Conservation (phyloP, 805 yeast genomes). For the Candida tibetensis region DNA sequence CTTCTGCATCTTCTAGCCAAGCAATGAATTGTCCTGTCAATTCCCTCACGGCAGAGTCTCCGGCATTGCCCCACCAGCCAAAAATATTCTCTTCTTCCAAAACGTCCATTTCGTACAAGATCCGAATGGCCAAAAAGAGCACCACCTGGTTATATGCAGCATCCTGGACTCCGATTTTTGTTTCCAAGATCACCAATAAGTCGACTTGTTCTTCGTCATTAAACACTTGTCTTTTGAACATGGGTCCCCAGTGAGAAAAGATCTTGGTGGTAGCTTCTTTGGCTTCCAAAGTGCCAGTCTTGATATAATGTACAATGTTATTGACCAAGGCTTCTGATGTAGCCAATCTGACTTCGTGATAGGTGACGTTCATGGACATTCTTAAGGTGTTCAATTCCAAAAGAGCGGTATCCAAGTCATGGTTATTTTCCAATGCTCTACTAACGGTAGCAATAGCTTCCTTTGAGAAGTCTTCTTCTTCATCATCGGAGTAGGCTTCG, state of each 20-base stretch:
- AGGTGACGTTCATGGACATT: slow-evolving; percentile 96
- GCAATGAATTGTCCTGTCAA: slow-evolving; percentile 73
- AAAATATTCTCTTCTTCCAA: slow-evolving; percentile 77
- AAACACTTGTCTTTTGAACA: slow-evolving; percentile 83
- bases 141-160: slow-evolving; percentile 47
- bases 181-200: slow-evolving; percentile 53
- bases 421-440: slow-evolving; percentile 89
- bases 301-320: slow-evolving; percentile 69
- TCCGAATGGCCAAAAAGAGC: slow-evolving; percentile 50
- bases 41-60: slow-evolving; percentile 45
- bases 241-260: slow-evolving; percentile 75
- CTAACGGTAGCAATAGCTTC: slow-evolving; percentile 95
- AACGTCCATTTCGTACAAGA: slow-evolving; percentile 78
- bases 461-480: slow-evolving; percentile 68
- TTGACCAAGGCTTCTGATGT: slow-evolving; percentile 69
- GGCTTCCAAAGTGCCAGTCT: slow-evolving; percentile 72
- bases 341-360: slow-evolving; percentile 86
- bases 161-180: slow-evolving; percentile 33
- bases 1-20: slow-evolving; percentile 82
- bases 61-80: slow-evolving; percentile 71
- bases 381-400: slow-evolving; percentile 90
- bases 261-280: slow-evolving; percentile 76
- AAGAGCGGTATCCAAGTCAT: slow-evolving; percentile 88
- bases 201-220: slow-evolving; percentile 76
- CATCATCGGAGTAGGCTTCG: slow-evolving; percentile 33